Conservation (phyloP, 768 basidiomycete species). For the Mycena venus region DNA sequence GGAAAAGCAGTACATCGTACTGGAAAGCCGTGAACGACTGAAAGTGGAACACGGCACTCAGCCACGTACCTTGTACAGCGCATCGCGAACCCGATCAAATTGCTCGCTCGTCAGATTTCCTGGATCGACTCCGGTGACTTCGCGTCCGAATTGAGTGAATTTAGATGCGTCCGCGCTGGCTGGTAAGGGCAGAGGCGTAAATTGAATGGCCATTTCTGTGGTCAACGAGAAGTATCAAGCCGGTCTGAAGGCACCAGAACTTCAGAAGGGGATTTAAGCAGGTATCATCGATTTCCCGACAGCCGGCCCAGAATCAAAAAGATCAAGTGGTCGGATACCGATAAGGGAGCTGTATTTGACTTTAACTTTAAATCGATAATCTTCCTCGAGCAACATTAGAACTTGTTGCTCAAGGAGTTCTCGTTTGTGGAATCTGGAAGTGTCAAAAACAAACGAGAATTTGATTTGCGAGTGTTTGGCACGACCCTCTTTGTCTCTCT, state of each 20-base stretch:
- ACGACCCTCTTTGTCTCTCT: too few species aligned
- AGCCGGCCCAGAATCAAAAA: too few species aligned
- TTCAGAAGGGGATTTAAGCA: neutral
- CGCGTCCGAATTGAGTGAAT: constrained; percentile 80
- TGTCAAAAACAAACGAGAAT: too few species aligned
- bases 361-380: too few species aligned
- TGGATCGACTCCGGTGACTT: constrained; percentile 82
- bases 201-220: constrained; percentile 74
- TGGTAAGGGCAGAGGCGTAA: constrained; percentile 77
- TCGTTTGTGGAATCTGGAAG: too few species aligned
- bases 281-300: neutral
- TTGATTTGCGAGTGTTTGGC: too few species aligned
- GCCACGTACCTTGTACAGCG: constrained; percentile 79
- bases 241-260: neutral
- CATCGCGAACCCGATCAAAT: constrained; percentile 76
- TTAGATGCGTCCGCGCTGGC: constrained; percentile 76
- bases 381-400: too few species aligned
- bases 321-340: too few species aligned
- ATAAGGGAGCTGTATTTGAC: too few species aligned
- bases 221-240: too few species aligned
- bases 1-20: constrained; percentile 84
- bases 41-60: neutral
- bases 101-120: constrained; percentile 69
- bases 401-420: too few species aligned
- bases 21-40: constrained; percentile 40